phyloP scores from a whole-genome alignment of 1,284 basidiomycete genomes.

The Ustilago curta region DNA sequence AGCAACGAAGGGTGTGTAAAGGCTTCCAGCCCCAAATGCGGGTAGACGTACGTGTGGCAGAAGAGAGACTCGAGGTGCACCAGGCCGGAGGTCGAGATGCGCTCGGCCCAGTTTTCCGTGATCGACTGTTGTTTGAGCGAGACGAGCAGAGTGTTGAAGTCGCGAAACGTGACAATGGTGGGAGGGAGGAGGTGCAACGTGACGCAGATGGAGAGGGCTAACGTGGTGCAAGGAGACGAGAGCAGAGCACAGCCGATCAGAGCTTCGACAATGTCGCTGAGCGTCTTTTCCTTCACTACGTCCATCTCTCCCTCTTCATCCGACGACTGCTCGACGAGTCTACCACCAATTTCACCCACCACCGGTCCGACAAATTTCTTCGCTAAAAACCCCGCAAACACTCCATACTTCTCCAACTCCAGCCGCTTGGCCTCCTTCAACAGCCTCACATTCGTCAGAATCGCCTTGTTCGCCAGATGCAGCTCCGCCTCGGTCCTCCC shows the following conservation, averaged over 20 bases:
- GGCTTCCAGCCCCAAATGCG: constrained; percentile 57
- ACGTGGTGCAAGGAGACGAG: not conserved
- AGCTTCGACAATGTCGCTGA: constrained; percentile 53
- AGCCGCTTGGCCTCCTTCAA: constrained; percentile 27
- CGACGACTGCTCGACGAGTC: not conserved
- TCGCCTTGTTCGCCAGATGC: constrained; percentile 44
- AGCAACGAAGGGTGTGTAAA: constrained; percentile 53
- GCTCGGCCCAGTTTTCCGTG: constrained; percentile 24
- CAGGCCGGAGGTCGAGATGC: constrained; percentile 17
- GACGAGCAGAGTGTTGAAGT: constrained; percentile 25
- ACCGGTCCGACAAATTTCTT: constrained; percentile 14
- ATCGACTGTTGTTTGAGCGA: constrained; percentile 23
- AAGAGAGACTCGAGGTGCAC: constrained; percentile 35
- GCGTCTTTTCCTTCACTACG: constrained; percentile 29
- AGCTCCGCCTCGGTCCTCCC: constrained; percentile 41
- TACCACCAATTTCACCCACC: constrained; percentile 3
- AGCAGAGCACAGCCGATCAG: constrained; percentile 42
- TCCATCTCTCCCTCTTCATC: constrained; percentile 10
- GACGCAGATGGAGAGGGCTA: constrained; percentile 18
- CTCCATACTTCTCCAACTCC: constrained; percentile 24
- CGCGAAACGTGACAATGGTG: constrained; percentile 8
- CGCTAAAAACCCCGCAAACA: constrained; percentile 1
- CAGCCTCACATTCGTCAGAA: constrained; percentile 50
- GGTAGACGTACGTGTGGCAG: constrained; percentile 41
- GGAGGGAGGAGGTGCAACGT: constrained; percentile 26